Evolutionary conservation across 345 rosid genomes (phyloP).

Genomic region (Gossypium bickii): DNA sequence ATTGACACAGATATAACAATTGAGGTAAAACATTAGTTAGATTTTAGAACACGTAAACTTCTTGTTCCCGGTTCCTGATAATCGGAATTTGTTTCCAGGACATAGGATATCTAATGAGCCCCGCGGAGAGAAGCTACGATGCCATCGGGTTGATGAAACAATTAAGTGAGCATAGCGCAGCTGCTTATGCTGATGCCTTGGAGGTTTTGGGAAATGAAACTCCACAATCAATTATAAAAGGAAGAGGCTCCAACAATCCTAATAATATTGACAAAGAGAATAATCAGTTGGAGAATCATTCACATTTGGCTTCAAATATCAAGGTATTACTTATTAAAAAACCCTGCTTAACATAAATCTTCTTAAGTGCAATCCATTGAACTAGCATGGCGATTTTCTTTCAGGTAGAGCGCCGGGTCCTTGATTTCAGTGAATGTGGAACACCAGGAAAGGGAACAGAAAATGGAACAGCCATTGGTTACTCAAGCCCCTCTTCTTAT

Average conservation of each 20-base stretch:
- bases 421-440: constrained; percentile 93
- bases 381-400: not conserved
- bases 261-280: constrained; percentile 36
- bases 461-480: constrained; percentile 27
- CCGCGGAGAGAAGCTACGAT: constrained; percentile 82
- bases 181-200: constrained; percentile 86
- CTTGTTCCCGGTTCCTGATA: not conserved
- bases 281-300: constrained; percentile 32
- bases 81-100: constrained; percentile 45
- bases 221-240: constrained; percentile 49
- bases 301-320: constrained; percentile 45
- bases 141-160: constrained; percentile 91
- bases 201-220: constrained; percentile 82
- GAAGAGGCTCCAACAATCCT: constrained; percentile 29
- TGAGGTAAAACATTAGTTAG: constrained; percentile 49
- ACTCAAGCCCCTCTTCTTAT: constrained; percentile 63
- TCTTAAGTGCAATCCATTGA: not conserved
- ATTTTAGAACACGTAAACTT: not conserved
- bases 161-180: constrained; percentile 75
- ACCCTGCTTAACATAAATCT: not conserved
- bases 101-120: constrained; percentile 85
- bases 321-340: constrained; percentile 26
- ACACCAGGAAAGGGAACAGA: constrained; percentile 63
- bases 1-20: constrained; percentile 78
- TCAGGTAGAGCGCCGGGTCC: constrained; percentile 79